Percentiles rank a stretch among this genome's conserved stretches.
Evolutionary conservation across 345 rosid species (phyloP).

Genomic region (Psidium friedrichsthalianum): DNA sequence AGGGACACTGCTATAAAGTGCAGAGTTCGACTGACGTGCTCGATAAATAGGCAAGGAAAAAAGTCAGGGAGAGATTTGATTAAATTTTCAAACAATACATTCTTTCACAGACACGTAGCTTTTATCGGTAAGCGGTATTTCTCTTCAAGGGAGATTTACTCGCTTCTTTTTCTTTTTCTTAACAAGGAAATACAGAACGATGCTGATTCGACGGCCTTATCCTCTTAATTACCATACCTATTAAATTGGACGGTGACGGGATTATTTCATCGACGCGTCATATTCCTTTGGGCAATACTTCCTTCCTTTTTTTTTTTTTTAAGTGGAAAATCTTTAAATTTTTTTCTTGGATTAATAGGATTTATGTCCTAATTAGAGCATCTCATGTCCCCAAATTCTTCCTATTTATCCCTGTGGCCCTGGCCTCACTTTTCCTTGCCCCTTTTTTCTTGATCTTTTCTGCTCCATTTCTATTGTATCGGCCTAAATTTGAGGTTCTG

Average conservation of each 20-base stretch:
- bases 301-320: not conserved
- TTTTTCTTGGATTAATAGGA: not conserved
- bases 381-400: not conserved
- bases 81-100: not conserved
- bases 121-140: too few relatives aligned
- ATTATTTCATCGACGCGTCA: not conserved
- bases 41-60: too few relatives aligned
- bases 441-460: not conserved
- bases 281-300: not conserved
- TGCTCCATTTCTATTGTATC: not conserved
- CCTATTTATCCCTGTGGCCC: too few relatives aligned
- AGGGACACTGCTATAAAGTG: too few relatives aligned
- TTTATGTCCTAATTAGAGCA: not conserved
- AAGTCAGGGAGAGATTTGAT: not conserved
- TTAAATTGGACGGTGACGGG: not conserved
- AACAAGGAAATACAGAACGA: not conserved
- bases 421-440: not conserved
- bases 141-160: rapidly evolving
- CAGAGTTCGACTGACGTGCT: too few relatives aligned
- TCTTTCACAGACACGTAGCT: rapidly evolving
- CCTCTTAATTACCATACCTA: not conserved
- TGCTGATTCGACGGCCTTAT: not conserved
- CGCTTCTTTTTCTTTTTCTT: not conserved
- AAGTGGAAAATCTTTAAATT: not conserved
- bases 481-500: not conserved